A percentile compares a stretch with the other conserved stretches of the same genome.
phyloP scores from a whole-genome alignment of 495 filamentous ascomycete genomes.

The Neurospora tetraspora region DNA sequence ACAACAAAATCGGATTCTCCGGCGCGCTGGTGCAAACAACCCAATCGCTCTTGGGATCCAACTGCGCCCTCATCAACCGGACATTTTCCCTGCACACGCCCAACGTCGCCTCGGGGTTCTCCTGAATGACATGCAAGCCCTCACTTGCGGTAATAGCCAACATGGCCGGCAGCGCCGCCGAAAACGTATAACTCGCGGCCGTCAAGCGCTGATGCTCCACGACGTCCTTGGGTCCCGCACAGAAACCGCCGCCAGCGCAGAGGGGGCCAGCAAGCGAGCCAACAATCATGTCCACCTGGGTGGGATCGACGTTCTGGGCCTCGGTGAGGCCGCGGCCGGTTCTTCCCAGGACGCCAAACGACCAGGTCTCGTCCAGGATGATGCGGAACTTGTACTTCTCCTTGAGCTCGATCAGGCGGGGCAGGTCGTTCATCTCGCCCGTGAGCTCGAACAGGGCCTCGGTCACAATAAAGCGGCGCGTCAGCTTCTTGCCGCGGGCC shows the following conservation, averaged over 20 bases:
- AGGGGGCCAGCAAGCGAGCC: constrained; percentile 85
- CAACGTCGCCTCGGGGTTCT: constrained; percentile 63
- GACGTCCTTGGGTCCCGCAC: constrained; percentile 78
- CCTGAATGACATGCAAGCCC: constrained; percentile 73
- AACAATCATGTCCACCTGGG: constrained; percentile 88
- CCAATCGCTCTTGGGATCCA: constrained; percentile 92
- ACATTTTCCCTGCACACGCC: constrained; percentile 68
- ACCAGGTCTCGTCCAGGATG: constrained; percentile 94
- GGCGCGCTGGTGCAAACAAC: constrained; percentile 66
- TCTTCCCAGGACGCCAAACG: constrained; percentile 84
- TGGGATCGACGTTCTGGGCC: constrained; percentile 87
- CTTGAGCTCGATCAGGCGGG: constrained; percentile 81
- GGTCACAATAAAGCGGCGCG: constrained; percentile 89
- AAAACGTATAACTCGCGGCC: constrained; percentile 84
- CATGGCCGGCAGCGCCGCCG: constrained; percentile 86
- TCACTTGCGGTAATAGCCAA: constrained; percentile 91
- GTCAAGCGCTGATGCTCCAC: constrained; percentile 93
- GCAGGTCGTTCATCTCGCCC: constrained; percentile 77
- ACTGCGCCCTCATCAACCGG: constrained; percentile 68
- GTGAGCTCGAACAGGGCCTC: constrained; percentile 89
- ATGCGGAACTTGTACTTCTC: constrained; percentile 93
- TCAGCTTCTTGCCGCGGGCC: constrained; percentile 70
- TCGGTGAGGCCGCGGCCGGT: constrained; percentile 90
- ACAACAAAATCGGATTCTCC: constrained; percentile 79
- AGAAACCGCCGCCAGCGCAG: constrained; percentile 91